phyloP scores from a whole-genome alignment of 441 rosid species.

The Euphorbia schlechtendalii region DNA sequence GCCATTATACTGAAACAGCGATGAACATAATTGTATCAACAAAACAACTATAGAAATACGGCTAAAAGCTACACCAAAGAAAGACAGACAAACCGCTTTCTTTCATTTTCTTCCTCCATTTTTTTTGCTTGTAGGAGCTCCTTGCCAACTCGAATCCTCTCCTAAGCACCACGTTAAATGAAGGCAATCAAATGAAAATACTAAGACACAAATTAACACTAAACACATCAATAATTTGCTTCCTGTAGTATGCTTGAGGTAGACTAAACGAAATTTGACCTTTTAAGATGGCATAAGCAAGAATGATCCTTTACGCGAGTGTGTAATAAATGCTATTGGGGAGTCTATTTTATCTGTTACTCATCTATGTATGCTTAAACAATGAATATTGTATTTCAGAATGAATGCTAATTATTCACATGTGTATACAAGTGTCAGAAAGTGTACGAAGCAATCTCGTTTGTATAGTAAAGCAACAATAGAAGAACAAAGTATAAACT shows the following conservation, averaged over 20 bases:
- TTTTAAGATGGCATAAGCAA: not conserved
- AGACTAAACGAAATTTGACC: not conserved
- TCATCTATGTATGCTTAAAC: not conserved
- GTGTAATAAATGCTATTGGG: not conserved
- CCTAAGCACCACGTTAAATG: constrained; percentile 35
- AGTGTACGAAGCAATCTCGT: not conserved
- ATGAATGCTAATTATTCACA: not conserved
- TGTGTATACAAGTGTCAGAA: not conserved
- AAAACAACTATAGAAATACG: not conserved
- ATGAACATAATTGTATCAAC: not conserved
- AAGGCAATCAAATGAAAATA: not conserved
- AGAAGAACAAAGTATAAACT: not conserved
- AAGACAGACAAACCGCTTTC: constrained; percentile 63
- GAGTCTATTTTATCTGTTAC: not conserved
- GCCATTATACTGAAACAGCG: constrained; percentile 50
- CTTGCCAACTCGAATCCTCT: constrained; percentile 90
- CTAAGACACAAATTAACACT: not conserved
- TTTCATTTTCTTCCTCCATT: constrained; percentile 87
- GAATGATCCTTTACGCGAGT: not conserved
- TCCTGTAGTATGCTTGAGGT: not conserved
- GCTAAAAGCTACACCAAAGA: constrained; percentile 1
- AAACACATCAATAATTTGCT: not conserved
- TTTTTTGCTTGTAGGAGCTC: constrained; percentile 93
- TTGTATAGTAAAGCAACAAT: not conserved
- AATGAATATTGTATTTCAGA: not conserved